Conservation (phyloP, 306 rosid genomes). For the Psophocarpus tetragonolobus region DNA sequence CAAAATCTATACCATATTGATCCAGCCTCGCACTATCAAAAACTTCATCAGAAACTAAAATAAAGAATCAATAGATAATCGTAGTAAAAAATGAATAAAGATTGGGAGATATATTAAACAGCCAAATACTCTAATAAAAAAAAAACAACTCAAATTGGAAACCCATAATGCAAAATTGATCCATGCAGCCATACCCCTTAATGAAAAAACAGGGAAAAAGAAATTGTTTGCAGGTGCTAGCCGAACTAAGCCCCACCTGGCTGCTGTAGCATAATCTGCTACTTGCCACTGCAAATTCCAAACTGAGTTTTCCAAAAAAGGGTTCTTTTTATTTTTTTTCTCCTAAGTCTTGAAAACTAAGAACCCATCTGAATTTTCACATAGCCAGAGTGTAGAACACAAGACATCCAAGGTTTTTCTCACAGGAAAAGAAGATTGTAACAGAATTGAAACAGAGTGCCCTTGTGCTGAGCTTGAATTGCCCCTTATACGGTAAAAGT, state of each 20-base stretch:
- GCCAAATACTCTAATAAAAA: slow-evolving; percentile 24
- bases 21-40: background rate
- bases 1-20: slow-evolving; percentile 16
- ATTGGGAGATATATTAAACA: slow-evolving; percentile 19
- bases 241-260: slow-evolving; percentile 33
- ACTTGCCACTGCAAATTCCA: slow-evolving; percentile 32
- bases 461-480: slow-evolving; percentile 2
- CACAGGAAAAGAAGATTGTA: slow-evolving; percentile 2
- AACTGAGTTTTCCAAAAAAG: slow-evolving; percentile 38
- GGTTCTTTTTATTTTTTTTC: background rate
- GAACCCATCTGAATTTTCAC: slow-evolving; percentile 24
- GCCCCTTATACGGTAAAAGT: background rate
- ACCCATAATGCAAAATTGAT: slow-evolving; percentile 33
- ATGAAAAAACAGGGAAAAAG: background rate
- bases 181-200: slow-evolving; percentile 10
- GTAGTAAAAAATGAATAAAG: slow-evolving; percentile 14
- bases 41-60: background rate
- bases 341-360: slow-evolving; percentile 23
- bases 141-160: background rate
- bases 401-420: slow-evolving; percentile 13
- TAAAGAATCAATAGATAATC: slow-evolving; percentile 17
- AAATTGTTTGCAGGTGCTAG: background rate
- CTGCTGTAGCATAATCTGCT: slow-evolving; percentile 23
- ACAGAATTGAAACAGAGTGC: slow-evolving; percentile 26
- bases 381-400: slow-evolving; percentile 6